These are phyloP conservation scores for Datisca glomerata DNA, from an alignment of 306 rosid genomes.

Conservation along the genomic window DNA sequence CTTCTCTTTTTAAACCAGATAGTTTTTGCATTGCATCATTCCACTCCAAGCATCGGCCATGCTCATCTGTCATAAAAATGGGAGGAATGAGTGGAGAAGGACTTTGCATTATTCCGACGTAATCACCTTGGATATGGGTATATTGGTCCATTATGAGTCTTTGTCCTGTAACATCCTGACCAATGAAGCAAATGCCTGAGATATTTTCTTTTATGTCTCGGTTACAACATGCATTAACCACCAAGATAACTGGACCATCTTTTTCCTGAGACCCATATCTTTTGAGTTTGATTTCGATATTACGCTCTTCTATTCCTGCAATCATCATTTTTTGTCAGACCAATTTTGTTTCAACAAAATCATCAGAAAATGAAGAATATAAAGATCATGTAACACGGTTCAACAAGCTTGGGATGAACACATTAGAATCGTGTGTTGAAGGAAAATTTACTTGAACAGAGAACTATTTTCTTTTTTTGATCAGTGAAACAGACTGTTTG, in stretches of 20 bases:
- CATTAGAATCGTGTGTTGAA: no score
- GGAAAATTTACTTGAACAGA: no score
- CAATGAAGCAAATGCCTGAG: conserved; percentile 28
- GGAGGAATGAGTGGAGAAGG: conserved; percentile 39
- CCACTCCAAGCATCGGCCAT: conserved; percentile 31
- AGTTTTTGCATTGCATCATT: conserved; percentile 31
- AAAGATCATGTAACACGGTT: no score
- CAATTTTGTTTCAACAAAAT: no score
- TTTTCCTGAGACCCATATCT: conserved; percentile 18
- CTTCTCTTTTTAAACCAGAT: conserved; percentile 32
- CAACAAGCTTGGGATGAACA: no score
- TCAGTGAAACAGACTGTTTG: no score
- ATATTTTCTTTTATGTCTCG: conserved; percentile 22
- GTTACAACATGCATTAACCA: conserved; percentile 33
- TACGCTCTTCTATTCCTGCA: conserved; percentile 26
- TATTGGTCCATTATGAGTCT: conserved; percentile 23
- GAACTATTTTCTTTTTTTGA: no score
- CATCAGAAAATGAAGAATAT: no score
- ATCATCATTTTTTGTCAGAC: no score
- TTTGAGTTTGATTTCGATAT: conserved; percentile 29
- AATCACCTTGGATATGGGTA: conserved; percentile 35
- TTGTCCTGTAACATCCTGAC: conserved; percentile 31
- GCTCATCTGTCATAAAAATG: conserved; percentile 28
- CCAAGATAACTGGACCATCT: conserved; percentile 21
- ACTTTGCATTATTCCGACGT: conserved; percentile 25